Percentiles rank a stretch among this genome's conserved stretches.
Conservation (phyloP, 1,284 basidiomycete species). For the Chondrostereum purpureum region DNA sequence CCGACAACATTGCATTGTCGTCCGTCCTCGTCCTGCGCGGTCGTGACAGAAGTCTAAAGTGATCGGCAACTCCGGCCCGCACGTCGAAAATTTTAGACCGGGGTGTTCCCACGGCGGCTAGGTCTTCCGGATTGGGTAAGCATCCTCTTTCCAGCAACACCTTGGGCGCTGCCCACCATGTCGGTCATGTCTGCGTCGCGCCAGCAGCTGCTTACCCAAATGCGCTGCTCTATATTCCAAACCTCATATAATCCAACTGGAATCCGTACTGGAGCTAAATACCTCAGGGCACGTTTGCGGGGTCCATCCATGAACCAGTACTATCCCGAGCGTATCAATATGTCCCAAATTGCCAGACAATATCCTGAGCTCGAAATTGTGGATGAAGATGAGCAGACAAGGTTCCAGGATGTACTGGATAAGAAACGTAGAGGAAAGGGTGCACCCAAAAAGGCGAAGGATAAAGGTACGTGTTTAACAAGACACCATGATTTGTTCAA, state of each 20-base stretch:
- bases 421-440: slow-evolving; percentile 73
- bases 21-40: too few species aligned
- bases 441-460: slow-evolving; percentile 71
- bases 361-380: slow-evolving; percentile 54
- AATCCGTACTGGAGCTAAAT: slow-evolving; percentile 78
- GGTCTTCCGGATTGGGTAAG: too few species aligned
- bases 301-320: slow-evolving; percentile 77
- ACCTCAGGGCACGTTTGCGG: slow-evolving; percentile 67
- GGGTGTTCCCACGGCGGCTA: too few species aligned
- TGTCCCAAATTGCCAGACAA: slow-evolving; percentile 43
- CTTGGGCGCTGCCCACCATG: too few species aligned
- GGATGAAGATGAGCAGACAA: slow-evolving; percentile 57
- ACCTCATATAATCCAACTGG: slow-evolving; percentile 79
- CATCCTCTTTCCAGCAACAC: too few species aligned
- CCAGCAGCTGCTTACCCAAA: slow-evolving; percentile 45
- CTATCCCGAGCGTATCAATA: slow-evolving; percentile 56
- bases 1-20: too few species aligned
- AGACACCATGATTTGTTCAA: slow-evolving; percentile 1
- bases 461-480: slow-evolving; percentile 43
- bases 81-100: too few species aligned
- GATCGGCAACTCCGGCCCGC: too few species aligned
- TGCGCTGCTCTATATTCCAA: slow-evolving; percentile 72
- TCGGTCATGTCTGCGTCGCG: slow-evolving; percentile 31
- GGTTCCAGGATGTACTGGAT: slow-evolving; percentile 60
- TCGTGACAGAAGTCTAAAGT: too few species aligned